These are phyloP conservation scores for Platanthera zijinensis DNA, from an alignment of 106 monocot genomes.

Conservation along the genomic window DNA sequence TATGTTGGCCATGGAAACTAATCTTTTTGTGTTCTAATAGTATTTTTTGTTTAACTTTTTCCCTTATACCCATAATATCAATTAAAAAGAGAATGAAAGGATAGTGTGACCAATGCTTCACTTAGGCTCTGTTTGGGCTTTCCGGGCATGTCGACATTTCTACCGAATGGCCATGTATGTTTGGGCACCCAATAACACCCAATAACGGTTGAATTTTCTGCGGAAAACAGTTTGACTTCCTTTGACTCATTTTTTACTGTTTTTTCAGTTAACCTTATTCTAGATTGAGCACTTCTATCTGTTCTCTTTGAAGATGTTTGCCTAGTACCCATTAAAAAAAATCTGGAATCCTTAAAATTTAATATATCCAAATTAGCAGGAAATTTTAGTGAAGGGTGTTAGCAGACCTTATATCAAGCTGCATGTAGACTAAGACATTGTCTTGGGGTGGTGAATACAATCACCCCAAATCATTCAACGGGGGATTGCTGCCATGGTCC, in stretches of 20 bases:
- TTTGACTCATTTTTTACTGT: background rate
- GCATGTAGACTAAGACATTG: background rate
- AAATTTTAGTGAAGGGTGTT: background rate
- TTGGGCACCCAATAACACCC: too few species aligned
- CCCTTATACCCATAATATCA: background rate
- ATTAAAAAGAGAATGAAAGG: background rate
- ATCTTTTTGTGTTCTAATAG: background rate
- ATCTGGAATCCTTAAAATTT: background rate
- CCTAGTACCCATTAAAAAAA: background rate
- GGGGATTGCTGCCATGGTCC: too few species aligned
- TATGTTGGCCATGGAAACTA: slow-evolving; percentile 25
- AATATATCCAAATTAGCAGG: background rate
- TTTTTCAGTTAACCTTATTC: background rate
- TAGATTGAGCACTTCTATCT: background rate
- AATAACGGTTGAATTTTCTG: too few species aligned
- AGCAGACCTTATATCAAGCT: background rate
- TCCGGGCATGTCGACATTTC: too few species aligned
- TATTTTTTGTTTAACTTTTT: background rate
- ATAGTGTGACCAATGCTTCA: background rate
- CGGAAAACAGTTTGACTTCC: too few species aligned
- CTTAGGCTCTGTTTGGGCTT: too few species aligned
- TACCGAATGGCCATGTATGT: too few species aligned
- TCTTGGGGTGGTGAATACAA: too few species aligned
- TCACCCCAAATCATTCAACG: too few species aligned
- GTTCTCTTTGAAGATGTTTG: background rate